phyloP scores from a whole-genome alignment of 805 yeast species.

The Yamadazyma philogaea region DNA sequence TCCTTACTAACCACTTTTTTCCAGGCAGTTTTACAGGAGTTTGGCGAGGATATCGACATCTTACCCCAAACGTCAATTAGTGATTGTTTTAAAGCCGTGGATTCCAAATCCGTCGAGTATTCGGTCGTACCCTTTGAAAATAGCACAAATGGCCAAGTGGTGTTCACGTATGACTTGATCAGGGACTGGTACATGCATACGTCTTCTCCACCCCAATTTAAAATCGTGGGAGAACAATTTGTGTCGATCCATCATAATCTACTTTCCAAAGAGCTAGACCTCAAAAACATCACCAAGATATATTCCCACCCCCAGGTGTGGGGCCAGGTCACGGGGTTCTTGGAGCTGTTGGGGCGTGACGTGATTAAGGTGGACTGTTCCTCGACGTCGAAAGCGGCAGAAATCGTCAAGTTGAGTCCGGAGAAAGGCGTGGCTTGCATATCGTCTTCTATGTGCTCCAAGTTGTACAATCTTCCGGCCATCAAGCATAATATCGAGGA shows the following conservation, averaged over 20 bases:
- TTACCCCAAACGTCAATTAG: constrained; percentile 43
- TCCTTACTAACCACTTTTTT: constrained; percentile 3
- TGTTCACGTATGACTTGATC: constrained; percentile 75
- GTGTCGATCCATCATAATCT: constrained; percentile 82
- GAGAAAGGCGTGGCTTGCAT: constrained; percentile 59
- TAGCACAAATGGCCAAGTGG: constrained; percentile 93
- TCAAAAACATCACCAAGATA: constrained; percentile 50
- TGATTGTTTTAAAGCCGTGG: constrained; percentile 61
- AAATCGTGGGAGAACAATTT: constrained; percentile 71
- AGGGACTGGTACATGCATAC: constrained; percentile 55
- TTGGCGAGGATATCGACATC: constrained; percentile 34
- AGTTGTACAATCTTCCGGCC: constrained; percentile 55
- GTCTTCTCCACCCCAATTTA: constrained; percentile 29
- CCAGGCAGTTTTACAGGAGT: constrained; percentile 50
- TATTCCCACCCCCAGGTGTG: constrained; percentile 98
- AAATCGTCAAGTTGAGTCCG: constrained; percentile 44
- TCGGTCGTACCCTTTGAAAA: constrained; percentile 90
- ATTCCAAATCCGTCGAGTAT: constrained; percentile 48
- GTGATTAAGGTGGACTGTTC: constrained; percentile 52
- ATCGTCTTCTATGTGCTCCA: constrained; percentile 67
- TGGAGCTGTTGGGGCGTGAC: constrained; percentile 30
- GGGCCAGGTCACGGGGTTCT: constrained; percentile 79
- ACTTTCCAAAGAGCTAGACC: constrained; percentile 43
- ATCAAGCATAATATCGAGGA: constrained; percentile 64
- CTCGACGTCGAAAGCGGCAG: constrained; percentile 87